A percentile compares a stretch with the other conserved stretches of the same genome.
Evolutionary conservation across 306 rosid genomes (phyloP).

Genomic region (Fragaria vesca): DNA sequence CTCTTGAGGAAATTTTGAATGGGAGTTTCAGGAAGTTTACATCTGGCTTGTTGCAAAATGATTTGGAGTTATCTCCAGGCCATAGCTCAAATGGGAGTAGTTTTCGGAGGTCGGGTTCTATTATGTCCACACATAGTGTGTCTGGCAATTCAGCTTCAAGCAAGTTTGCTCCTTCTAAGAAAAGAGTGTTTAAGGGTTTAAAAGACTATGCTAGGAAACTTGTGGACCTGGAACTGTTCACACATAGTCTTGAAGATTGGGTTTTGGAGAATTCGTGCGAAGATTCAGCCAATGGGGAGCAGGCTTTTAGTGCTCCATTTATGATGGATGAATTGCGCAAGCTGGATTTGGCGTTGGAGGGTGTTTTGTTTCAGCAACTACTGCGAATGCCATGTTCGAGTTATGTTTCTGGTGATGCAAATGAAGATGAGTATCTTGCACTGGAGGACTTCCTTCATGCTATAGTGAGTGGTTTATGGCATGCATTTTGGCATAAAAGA

Average conservation of each 20-base stretch:
- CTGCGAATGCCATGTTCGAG: conserved; percentile 68
- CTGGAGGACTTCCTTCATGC: conserved; percentile 83
- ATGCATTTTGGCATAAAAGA: conserved; percentile 86
- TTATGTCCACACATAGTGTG: conserved; percentile 52
- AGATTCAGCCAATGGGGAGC: conserved; percentile 50
- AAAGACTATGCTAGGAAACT: conserved; percentile 75
- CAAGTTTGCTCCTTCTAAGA: conserved; percentile 50
- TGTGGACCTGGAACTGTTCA: conserved; percentile 58
- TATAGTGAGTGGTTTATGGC: conserved; percentile 75
- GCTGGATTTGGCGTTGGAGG: conserved; percentile 88
- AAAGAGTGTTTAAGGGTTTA: conserved; percentile 66
- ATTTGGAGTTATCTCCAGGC: conserved; percentile 63
- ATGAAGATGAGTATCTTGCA: conserved; percentile 78
- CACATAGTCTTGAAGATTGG: conserved; percentile 68
- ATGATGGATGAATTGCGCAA: conserved; percentile 65
- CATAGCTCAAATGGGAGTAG: conserved; percentile 82
- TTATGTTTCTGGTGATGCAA: conserved; percentile 37
- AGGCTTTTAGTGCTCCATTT: conserved; percentile 57
- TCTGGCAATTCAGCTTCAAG: conserved; percentile 66
- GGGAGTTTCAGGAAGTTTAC: conserved; percentile 47
- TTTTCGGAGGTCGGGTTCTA: conserved; percentile 73
- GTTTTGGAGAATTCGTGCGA: conserved; percentile 55
- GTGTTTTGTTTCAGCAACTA: conserved; percentile 80
- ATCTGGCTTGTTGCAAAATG: conserved; percentile 62
- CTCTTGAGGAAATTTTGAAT: conserved; percentile 36